These are phyloP conservation scores for Blastobotrys terrestris DNA, from an alignment of 805 yeast species.

Conservation along the genomic window DNA sequence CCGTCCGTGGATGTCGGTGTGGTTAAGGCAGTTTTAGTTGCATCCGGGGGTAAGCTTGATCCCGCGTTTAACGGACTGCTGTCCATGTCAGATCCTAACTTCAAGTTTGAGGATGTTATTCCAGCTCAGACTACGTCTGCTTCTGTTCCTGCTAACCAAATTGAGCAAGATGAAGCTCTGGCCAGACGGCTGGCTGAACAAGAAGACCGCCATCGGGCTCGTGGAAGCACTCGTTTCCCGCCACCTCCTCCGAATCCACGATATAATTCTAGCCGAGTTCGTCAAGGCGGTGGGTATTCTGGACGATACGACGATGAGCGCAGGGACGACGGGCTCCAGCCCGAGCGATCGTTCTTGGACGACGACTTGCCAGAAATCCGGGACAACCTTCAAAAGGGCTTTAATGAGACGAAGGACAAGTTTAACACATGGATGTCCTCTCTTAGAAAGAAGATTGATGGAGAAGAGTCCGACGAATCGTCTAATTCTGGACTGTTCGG, in stretches of 20 bases:
- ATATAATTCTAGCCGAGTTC: conserved; percentile 10
- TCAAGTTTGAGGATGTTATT: conserved; percentile 19
- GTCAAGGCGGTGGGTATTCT: conserved; percentile 17
- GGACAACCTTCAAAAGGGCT: conserved; percentile 62
- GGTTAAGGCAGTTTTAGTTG: conserved; percentile 75
- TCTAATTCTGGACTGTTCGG: conserved; percentile 13
- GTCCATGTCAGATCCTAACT: conserved; percentile 55
- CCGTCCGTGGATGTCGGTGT: conserved; percentile 69
- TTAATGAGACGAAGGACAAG: conserved; percentile 73
- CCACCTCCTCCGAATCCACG: not conserved
- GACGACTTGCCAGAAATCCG: conserved; percentile 46
- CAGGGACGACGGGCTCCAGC: conserved; percentile 11
- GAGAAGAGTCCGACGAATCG: conserved; percentile 28
- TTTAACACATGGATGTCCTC: conserved; percentile 76
- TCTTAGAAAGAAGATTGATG: conserved; percentile 47
- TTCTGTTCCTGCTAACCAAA: conserved; percentile 33
- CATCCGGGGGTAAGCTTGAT: conserved; percentile 73
- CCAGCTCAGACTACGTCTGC: conserved; percentile 19
- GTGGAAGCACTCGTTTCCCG: conserved; percentile 7
- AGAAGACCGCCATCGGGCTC: conserved; percentile 11
- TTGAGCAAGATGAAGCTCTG: conserved; percentile 68
- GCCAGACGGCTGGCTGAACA: conserved; percentile 69
- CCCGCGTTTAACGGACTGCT: conserved; percentile 85
- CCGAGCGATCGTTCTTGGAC: conserved; percentile 30
- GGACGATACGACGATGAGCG: conserved; percentile 23